These are phyloP conservation scores for Flammula alnicola DNA, from an alignment of 1,284 basidiomycete genomes.

Conservation along the genomic window DNA sequence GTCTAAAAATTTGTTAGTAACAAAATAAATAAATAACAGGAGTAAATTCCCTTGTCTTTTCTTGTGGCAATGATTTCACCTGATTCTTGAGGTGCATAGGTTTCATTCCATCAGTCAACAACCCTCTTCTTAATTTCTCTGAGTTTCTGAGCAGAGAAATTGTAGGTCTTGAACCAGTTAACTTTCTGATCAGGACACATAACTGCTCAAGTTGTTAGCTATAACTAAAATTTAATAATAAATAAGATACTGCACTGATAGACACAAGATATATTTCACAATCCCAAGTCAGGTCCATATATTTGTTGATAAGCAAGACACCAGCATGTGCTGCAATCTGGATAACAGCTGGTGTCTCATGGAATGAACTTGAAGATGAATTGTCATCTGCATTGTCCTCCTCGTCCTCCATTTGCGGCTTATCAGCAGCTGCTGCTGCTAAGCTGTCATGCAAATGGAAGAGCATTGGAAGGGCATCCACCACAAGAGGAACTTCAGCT, in stretches of 20 bases:
- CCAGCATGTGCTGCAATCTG: too few relatives aligned
- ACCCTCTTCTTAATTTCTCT: slow-evolving; percentile 15
- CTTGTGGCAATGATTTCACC: slow-evolving; percentile 14
- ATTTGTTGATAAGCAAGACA: slow-evolving; percentile 27
- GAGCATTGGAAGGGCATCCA: slow-evolving; percentile 25
- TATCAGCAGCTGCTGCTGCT: slow-evolving; percentile 3
- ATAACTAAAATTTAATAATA: slow-evolving; percentile 7
- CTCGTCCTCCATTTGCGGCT: slow-evolving; percentile 3
- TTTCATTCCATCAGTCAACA: too few relatives aligned
- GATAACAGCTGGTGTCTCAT: slow-evolving; percentile 18
- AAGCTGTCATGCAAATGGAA: slow-evolving; percentile 15
- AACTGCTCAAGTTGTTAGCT: slow-evolving; percentile 21
- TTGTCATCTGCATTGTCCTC: too few relatives aligned
- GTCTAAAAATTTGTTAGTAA: neutral
- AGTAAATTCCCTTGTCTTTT: neutral
- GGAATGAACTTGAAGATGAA: too few relatives aligned
- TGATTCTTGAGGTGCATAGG: too few relatives aligned
- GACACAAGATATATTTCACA: slow-evolving; percentile 25
- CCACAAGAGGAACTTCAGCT: slow-evolving; percentile 26
- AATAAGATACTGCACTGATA: slow-evolving; percentile 20
- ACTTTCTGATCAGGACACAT: slow-evolving; percentile 29
- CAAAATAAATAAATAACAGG: neutral
- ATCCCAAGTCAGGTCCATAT: slow-evolving; percentile 17
- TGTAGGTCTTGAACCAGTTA: slow-evolving; percentile 23
- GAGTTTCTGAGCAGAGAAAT: neutral